Conservation (phyloP, 164 flowering plant genomes). For the Platanus orientalis region DNA sequence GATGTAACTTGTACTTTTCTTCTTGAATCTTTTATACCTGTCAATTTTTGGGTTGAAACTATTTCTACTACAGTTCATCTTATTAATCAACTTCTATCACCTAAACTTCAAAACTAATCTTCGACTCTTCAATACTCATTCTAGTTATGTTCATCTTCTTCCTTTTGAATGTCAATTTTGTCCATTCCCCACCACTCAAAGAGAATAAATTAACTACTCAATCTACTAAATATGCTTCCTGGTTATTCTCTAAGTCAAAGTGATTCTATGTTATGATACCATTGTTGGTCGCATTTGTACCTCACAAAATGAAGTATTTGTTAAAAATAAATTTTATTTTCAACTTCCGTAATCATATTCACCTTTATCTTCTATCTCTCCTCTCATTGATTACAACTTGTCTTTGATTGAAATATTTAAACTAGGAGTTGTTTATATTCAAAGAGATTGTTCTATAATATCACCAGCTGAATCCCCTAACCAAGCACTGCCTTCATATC, state of each 20-base stretch:
- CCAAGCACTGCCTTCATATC: background rate
- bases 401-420: too few species aligned
- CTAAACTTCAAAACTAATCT: slow-evolving; percentile 4
- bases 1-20: slow-evolving; percentile 2
- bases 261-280: too few species aligned
- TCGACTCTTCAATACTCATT: background rate
- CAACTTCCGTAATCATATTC: too few species aligned
- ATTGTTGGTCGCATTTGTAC: background rate
- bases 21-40: slow-evolving; percentile 3
- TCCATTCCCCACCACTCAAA: slow-evolving; percentile 17
- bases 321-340: too few species aligned
- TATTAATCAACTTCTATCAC: slow-evolving; percentile 7
- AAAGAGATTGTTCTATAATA: too few species aligned
- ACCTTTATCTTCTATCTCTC: too few species aligned
- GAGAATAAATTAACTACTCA: slow-evolving; percentile 3
- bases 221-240: slow-evolving; percentile 12
- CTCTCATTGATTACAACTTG: too few species aligned
- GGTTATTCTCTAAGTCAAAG: slow-evolving; percentile 14
- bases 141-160: slow-evolving; percentile 5
- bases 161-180: slow-evolving; percentile 20
- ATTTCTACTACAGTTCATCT: background rate
- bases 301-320: slow-evolving; percentile 3
- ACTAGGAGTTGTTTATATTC: too few species aligned
- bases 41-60: slow-evolving; percentile 12
- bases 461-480: too few species aligned